Base-by-base conservation (phyloP, 1,284 basidiomycete species). In the Sporisorium reilianum region DNA sequence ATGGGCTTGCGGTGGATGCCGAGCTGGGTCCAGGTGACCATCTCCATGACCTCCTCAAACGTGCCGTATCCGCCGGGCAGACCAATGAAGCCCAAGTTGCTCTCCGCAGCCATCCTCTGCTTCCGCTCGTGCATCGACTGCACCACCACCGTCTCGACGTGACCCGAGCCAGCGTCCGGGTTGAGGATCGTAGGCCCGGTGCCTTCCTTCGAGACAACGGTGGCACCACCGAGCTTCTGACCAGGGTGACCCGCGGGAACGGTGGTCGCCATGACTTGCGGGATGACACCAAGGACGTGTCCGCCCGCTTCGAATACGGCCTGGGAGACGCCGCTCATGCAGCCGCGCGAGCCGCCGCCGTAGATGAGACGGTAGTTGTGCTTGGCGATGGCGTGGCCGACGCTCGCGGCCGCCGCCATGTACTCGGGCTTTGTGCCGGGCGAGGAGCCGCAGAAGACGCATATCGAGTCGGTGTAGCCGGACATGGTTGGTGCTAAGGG, bases 41-140 rank as follows among this genome's bases (percentile, higher is more conserved):
- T 94, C 85, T 97, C 95, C 52, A 97, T 86, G 25, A 94, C 87
- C 56, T 97, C 95, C 85, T 97, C 95, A 75, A 93, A 93, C 0
- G 94, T 96, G 18, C 94, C 94, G 80, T 90, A 95, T 0, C 95
- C 95, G 36, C 95, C 95, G 6, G 95, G 94, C 12, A 97, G 87
- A 18, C 90, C 92, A 52, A 97, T 87, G 80, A 97, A 97, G 0
- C 90, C 94, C 30, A 89, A 88, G 16, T 86, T 85, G 0, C 89
- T 89, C 22, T 91, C 87, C 69, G 88, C 88, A 0, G 94, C 93
- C 94, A 97, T 96, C 80, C 91, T 89, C 14, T 91, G 88, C 84
- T 97, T 97, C 23, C 95, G 89, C 79, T 94, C 92, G 81, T 97
- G 95, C 95, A 97, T 97, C 0, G 91, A 91, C 55, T 90, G 87